Base-by-base conservation (phyloP, 2,329 filamentous ascomycete species). In the Pseudogymnoascus sp. region DNA sequence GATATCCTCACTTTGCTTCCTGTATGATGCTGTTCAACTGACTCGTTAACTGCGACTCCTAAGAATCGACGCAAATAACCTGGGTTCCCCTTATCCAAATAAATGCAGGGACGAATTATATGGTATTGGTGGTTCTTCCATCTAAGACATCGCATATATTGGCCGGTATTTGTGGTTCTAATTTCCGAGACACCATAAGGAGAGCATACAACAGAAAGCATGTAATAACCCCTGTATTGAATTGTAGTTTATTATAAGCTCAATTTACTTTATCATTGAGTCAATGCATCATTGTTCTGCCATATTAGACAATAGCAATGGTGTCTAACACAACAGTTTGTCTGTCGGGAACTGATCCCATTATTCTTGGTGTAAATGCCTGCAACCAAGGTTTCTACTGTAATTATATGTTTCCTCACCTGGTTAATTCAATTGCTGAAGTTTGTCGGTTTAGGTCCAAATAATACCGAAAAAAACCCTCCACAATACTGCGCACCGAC, bases 401-500 rank as follows among this genome's bases (percentile, higher is more conserved):
- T 42, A 42, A 4, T 18, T 42, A 42, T 11, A 10, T 18, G 7
- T 18, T 16, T 42, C n/a, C 38, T 18, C 38, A 6, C n/a, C 7
- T 42, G n/a, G 31, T 42, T 18, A 8, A 42, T 42, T 42, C n/a
- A 18, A 42, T 16, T 4, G 3, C 38, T 42, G 16, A 42, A 18
- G 38, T 18, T 18, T 42, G 7, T 42, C 16, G 38, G 7, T 42
- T 53, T 25, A 70, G 69, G 69, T 60, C 50, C 53, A 61, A 64
- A 69, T 28, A 71, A 69, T 37, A 66, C 62, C 21, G 63, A 42
- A 2, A 28, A 61, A 4, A n/a, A 62, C 10, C 67, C 66, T 10
- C 70, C 70, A 31, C 56, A 66, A 63, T 72, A 69, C 50, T 72
- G 70, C 61, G 63, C 67, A 6, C 70, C 70, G 14, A 38, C 53